Evolutionary conservation across 2,329 filamentous ascomycete species (phyloP), one percentile per base, ranked within the genome.

Genomic region (Fusarium torreyae): DNA sequence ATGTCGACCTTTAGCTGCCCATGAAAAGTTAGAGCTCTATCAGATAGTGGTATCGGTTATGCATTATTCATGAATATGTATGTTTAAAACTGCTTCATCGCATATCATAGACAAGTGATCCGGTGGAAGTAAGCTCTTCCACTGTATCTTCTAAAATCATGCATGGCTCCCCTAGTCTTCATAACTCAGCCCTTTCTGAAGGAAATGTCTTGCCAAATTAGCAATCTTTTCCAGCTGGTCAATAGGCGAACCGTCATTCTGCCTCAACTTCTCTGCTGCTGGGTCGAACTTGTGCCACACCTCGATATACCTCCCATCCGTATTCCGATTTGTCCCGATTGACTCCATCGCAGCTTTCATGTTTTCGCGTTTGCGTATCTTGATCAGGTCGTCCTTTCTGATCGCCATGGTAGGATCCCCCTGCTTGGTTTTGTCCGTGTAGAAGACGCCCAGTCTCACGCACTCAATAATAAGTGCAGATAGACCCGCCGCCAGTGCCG

Each of bases 391-490:
- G 2, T 57, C 51, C 6, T 58, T 61, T 9, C 43, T 17, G 14
- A 66, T 48, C 13, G 39, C 34, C 17, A 38, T 34, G 4, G 6
- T 60, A 18, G 31, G 56, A 26, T 40, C 40, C 7, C 39, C 7
- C 22, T 42, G 15, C 6, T 56, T 43, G 10, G 38, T 31, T 38
- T 50, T 11, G 18, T 56, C 26, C 7, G 62, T 68, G n/a, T 63
- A 57, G 1, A 57, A 26, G 3, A 64, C 49, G 0, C 61, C 51
- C 14, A 50, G 2, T 7, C 24, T 50, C 1, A 56, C 44, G 7
- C 43, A 50, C 24, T 40, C 43, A 15, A 62, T 57, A 3, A 66
- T 48, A 5, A 66, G 61, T 2, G 56, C 57, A 6, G 61, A 52
- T 10, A 66, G 39, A 0, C 56, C 64, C 2, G 24, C 7, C 11